Evolutionary conservation across 495 filamentous ascomycete species (phyloP).

Genomic region (Penicillium canariense): DNA sequence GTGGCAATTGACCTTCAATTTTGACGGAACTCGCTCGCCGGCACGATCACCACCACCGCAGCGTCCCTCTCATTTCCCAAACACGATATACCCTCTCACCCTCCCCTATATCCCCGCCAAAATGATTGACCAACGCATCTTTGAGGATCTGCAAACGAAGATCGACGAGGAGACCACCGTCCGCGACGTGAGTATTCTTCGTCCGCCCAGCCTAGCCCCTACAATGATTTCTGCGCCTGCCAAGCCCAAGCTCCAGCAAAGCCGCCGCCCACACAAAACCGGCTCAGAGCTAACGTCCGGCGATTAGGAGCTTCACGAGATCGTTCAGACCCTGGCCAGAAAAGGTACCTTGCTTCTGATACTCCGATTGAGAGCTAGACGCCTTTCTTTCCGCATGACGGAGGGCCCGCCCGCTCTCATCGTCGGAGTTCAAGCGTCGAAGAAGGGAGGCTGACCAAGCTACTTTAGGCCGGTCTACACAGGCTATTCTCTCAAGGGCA

Average conservation of each 20-base stretch:
- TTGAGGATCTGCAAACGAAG: slow-evolving; percentile 81
- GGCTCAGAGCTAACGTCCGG: slow-evolving; percentile 12
- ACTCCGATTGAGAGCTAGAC: neutral
- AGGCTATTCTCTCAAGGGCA: slow-evolving; percentile 79
- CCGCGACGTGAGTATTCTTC: slow-evolving; percentile 60
- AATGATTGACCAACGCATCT: slow-evolving; percentile 77
- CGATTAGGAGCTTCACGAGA: slow-evolving; percentile 68
- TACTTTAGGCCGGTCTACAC: slow-evolving; percentile 56
- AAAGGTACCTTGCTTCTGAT: slow-evolving; percentile 45
- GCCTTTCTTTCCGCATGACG: neutral
- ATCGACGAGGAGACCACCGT: slow-evolving; percentile 83
- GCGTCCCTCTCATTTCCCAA: slow-evolving; percentile 10
- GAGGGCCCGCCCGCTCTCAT: neutral
- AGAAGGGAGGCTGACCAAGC: slow-evolving; percentile 7
- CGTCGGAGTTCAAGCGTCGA: neutral
- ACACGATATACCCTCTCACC: slow-evolving; percentile 10
- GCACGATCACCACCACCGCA: slow-evolving; percentile 8
- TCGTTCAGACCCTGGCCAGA: slow-evolving; percentile 74
- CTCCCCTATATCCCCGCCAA: slow-evolving; percentile 16
- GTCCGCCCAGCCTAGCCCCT: slow-evolving; percentile 2
- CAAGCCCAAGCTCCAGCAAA: slow-evolving; percentile 22
- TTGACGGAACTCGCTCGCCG: slow-evolving; percentile 23
- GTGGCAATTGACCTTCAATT: neutral
- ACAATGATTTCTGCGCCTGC: slow-evolving; percentile 22
- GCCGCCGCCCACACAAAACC: slow-evolving; percentile 7